Evolutionary conservation across 257 asterid genomes (phyloP).

Genomic region (Nicotiana attenuata): DNA sequence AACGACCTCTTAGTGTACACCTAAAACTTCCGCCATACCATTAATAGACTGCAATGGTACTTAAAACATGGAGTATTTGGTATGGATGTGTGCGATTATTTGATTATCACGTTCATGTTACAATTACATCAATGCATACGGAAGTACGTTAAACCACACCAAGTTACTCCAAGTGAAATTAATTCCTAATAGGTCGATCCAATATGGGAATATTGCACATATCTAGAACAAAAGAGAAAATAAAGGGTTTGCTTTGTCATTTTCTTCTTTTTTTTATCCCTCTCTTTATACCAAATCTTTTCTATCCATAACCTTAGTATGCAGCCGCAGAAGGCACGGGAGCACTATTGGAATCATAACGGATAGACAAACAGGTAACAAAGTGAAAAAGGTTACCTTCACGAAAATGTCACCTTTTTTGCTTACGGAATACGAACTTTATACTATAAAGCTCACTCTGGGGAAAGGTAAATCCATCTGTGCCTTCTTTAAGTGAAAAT

Average conservation of each 20-base stretch:
- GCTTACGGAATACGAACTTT: neutral
- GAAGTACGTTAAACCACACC: neutral
- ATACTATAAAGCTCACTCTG: neutral
- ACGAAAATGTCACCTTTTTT: neutral
- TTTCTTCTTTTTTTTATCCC: neutral
- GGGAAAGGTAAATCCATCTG: neutral
- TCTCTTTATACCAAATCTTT: too few relatives aligned
- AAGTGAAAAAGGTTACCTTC: neutral
- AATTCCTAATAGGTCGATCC: neutral
- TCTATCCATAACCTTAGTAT: neutral
- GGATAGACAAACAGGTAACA: neutral
- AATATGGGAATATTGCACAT: too few relatives aligned
- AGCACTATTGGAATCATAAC: neutral
- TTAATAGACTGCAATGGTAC: too few relatives aligned
- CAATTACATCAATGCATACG: neutral
- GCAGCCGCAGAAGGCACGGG: neutral
- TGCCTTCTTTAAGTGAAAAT: neutral
- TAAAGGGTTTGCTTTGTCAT: neutral
- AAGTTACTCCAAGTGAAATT: neutral
- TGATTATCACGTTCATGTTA: neutral
- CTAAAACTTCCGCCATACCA: too few relatives aligned
- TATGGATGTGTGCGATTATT: too few relatives aligned
- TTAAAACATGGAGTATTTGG: too few relatives aligned
- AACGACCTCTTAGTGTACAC: too few relatives aligned
- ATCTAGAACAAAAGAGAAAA: too few relatives aligned